Percentiles rank a stretch among this genome's conserved stretches.
phyloP scores from a whole-genome alignment of 192 early-diverging fungal genomes.

The Piromyces finnis region DNA sequence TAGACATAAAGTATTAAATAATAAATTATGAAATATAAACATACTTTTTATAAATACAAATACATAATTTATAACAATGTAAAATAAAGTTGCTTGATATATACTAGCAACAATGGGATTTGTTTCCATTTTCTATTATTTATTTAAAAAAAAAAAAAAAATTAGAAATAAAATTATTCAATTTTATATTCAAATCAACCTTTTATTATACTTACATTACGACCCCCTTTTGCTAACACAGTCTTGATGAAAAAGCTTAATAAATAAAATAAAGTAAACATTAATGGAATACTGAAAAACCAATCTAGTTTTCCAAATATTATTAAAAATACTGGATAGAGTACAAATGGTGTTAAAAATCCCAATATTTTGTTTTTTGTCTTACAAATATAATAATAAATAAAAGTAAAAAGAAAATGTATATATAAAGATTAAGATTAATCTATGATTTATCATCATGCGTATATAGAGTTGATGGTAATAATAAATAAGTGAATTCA shows the following conservation, averaged over 20 bases:
- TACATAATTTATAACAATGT: neutral
- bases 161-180: conserved; percentile 39
- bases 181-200: no score
- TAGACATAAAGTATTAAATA: no score
- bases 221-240: conserved; percentile 29
- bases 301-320: conserved; percentile 32
- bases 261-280: conserved; percentile 20
- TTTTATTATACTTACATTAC: conserved; percentile 25
- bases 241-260: neutral
- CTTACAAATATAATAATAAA: conserved; percentile 18
- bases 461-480: no score
- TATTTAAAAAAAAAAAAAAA: conserved; percentile 38
- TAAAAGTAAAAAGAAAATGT: conserved; percentile 2
- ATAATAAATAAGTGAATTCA: no score
- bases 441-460: no score
- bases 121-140: neutral
- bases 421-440: neutral
- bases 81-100: neutral
- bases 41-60: neutral
- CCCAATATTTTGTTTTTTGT: conserved; percentile 42
- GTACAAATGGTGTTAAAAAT: conserved; percentile 47
- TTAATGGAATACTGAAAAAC: conserved; percentile 56
- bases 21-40: no score
- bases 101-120: neutral
- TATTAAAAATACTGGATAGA: conserved; percentile 8